These are phyloP conservation scores for Austroboletus sp. DNA, from an alignment of 1,284 basidiomycete species.

Conservation along the genomic window DNA sequence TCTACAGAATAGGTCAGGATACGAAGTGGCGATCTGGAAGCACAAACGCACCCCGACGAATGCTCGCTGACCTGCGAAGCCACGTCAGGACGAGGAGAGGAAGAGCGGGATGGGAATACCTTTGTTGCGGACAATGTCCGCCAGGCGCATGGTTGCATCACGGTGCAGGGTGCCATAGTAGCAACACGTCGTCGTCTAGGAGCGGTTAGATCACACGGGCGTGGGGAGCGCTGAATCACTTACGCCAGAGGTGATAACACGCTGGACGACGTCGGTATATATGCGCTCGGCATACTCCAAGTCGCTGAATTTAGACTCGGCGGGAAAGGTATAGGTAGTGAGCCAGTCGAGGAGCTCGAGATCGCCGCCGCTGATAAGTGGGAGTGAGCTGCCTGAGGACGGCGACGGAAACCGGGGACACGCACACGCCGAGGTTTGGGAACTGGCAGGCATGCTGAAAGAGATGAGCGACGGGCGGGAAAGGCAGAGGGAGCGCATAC, in stretches of 20 bases:
- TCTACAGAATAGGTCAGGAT: constrained; percentile 41
- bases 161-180: constrained; percentile 86
- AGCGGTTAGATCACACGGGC: constrained; percentile 1
- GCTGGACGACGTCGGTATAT: constrained; percentile 70
- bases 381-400: constrained; percentile 4
- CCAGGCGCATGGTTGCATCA: constrained; percentile 75
- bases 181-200: constrained; percentile 86
- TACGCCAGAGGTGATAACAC: constrained; percentile 73
- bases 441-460: constrained; percentile 79
- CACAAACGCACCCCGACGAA: constrained; percentile 65
- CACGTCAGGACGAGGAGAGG: constrained; percentile 3
- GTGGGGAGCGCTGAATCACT: constrained; percentile 25
- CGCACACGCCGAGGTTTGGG: constrained; percentile 75
- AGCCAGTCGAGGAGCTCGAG: constrained; percentile 91
- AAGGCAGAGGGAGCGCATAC: constrained; percentile 37
- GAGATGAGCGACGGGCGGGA: background rate
- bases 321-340: constrained; percentile 80
- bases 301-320: constrained; percentile 78
- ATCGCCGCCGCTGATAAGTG: constrained; percentile 57
- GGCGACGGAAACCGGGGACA: constrained; percentile 2
- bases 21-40: background rate
- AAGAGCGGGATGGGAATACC: constrained; percentile 39
- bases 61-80: constrained; percentile 69
- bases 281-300: constrained; percentile 61
- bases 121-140: constrained; percentile 61